phyloP scores from a whole-genome alignment of 2,329 filamentous ascomycete genomes.

The Clonostachys solani region DNA sequence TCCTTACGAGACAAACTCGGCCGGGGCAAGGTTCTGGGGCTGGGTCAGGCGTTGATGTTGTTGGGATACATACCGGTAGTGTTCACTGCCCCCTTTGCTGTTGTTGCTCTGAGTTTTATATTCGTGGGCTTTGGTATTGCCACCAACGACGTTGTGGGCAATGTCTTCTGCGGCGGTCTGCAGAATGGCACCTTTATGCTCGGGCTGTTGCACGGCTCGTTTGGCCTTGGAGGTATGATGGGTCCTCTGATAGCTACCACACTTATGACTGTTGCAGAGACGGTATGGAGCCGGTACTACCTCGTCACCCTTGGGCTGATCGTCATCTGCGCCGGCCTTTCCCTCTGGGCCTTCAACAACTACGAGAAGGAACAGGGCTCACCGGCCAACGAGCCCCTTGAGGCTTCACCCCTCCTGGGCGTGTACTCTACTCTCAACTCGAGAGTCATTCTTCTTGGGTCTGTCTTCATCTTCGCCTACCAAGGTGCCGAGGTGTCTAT shows the following conservation, averaged over 20 bases:
- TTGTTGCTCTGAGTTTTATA: slow-evolving; percentile 65
- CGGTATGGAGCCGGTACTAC: slow-evolving; percentile 71
- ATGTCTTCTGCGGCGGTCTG: slow-evolving; percentile 54
- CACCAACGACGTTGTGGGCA: slow-evolving; percentile 51
- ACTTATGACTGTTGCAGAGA: slow-evolving; percentile 55
- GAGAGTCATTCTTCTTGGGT: slow-evolving; percentile 66
- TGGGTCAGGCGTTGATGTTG: slow-evolving; percentile 52
- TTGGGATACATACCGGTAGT: slow-evolving; percentile 62
- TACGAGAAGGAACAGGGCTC: slow-evolving; percentile 58
- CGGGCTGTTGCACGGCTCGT: slow-evolving; percentile 63
- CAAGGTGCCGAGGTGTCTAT: slow-evolving; percentile 82
- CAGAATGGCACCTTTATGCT: slow-evolving; percentile 49
- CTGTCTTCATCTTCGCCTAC: slow-evolving; percentile 81
- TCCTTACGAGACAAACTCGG: slow-evolving; percentile 58
- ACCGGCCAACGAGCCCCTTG: slow-evolving; percentile 5
- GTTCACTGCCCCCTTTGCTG: slow-evolving; percentile 64
- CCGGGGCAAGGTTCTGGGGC: slow-evolving; percentile 57
- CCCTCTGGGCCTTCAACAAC: slow-evolving; percentile 63
- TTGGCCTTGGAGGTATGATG: slow-evolving; percentile 60
- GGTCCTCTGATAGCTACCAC: slow-evolving; percentile 73
- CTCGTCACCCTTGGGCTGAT: slow-evolving; percentile 58
- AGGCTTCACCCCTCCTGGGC: slow-evolving; percentile 22
- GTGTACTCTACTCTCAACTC: slow-evolving; percentile 44
- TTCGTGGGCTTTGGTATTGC: slow-evolving; percentile 58
- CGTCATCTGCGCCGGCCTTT: slow-evolving; percentile 50